These are phyloP conservation scores for Dipteronia sinensis DNA, from an alignment of 345 rosid species.

Conservation along the genomic window DNA sequence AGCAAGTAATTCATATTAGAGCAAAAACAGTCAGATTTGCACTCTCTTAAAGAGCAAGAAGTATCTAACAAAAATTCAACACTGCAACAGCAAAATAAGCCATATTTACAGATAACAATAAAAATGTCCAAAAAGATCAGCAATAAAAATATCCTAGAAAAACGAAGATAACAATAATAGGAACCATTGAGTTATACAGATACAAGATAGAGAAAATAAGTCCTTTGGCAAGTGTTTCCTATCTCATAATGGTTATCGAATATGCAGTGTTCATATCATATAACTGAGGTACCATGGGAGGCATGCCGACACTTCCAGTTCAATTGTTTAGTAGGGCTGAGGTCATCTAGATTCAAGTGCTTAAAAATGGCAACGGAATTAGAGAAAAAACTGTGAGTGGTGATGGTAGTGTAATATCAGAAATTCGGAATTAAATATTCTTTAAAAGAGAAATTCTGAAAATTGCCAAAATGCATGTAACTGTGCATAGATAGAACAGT, in stretches of 20 bases:
- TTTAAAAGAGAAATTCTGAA: background rate
- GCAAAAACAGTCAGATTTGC: slow-evolving; percentile 9
- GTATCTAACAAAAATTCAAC: background rate
- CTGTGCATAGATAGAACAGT: too few species aligned
- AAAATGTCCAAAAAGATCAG: background rate
- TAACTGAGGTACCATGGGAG: background rate
- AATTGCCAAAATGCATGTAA: too few species aligned
- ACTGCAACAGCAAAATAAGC: background rate
- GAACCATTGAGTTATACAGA: background rate
- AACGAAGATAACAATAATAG: background rate
- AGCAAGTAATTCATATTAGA: background rate
- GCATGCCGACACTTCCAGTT: background rate
- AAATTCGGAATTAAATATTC: background rate
- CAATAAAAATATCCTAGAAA: background rate
- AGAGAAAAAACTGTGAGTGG: background rate
- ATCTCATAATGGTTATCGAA: background rate
- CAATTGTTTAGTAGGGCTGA: background rate
- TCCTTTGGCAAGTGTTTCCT: background rate
- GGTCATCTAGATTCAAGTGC: too few species aligned
- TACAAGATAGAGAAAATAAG: background rate
- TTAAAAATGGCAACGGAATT: background rate
- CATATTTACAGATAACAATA: background rate
- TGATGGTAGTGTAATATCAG: background rate
- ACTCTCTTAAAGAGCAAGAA: background rate
- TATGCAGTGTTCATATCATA: slow-evolving; percentile 7